Base-by-base conservation (phyloP, 768 basidiomycete genomes). In the Boletus sensibilis region DNA sequence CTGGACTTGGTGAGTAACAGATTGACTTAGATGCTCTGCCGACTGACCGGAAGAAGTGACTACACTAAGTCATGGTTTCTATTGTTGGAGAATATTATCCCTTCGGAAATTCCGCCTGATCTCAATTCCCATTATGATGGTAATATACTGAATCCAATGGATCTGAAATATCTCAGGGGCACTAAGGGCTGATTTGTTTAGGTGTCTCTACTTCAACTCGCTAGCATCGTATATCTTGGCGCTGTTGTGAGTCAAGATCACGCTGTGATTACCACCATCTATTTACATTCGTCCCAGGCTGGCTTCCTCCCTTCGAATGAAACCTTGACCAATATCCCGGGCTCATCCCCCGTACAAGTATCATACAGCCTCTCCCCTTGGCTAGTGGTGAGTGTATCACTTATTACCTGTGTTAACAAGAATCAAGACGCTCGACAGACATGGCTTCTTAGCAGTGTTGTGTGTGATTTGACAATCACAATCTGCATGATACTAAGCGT, bases 61-160 rank as follows among this genome's bases (percentile, higher is more conserved):
- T 6, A 55, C 48, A 7, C 7, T 59, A 16, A 64, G 52, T 3
- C 62, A 64, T 7, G 41, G 58, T 9, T 59, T 63, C 38, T 56
- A 50, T 49, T 60, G 54, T 48, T 63, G 62, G 62, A 52, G 52
- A 56, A 60, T 64, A 51, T 44, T 51, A 33, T 49, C 25, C 29
- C 25, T 64, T 13, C 23, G 37, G 11, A 25, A 14, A 34, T 50
- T 40, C 5, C 39, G 34, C n/a, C 8, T 45, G 16, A n/a, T 63
- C 16, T 23, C 33, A 10, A 5, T 52, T 39, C 33, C 46, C 0
- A 59, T 64, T 34, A 53, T 60, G 57, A 48, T 41, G 58, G 62
- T 63, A 35, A 34, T 33, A 18, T 38, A 33, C 12, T 10, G 13
- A 4, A 23, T 47, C 20, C 37, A 10, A 2, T 27, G 43, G 10